phyloP scores from a whole-genome alignment of 805 yeast genomes.

The Maudiozyma turicensis region DNA sequence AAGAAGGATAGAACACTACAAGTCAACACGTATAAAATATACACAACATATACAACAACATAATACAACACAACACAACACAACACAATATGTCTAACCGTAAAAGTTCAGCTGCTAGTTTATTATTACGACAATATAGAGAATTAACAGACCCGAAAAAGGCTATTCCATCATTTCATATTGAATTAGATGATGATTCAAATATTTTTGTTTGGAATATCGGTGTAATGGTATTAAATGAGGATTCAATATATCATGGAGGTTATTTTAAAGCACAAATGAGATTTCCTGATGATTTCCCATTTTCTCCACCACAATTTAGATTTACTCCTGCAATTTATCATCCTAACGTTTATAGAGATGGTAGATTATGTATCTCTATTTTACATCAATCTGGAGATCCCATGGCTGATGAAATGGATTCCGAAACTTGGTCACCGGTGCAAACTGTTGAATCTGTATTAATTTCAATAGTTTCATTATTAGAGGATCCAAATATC shows the following conservation, averaged over 20 bases:
- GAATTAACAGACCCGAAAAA: constrained; percentile 90
- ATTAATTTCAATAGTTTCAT: constrained; percentile 78
- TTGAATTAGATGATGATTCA: constrained; percentile 50
- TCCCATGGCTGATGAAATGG: constrained; percentile 82
- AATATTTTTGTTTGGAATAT: constrained; percentile 66
- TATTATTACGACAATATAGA: constrained; percentile 84
- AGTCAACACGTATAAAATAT: not conserved
- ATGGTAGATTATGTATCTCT: constrained; percentile 87
- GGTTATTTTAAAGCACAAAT: constrained; percentile 92
- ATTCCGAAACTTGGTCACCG: constrained; percentile 89
- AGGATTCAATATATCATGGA: constrained; percentile 86
- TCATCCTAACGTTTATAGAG: constrained; percentile 92
- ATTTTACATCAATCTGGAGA: constrained; percentile 89
- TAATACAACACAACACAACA: not conserved
- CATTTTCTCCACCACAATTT: constrained; percentile 86
- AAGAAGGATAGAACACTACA: no score
- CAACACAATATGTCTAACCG: constrained; percentile 21
- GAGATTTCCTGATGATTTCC: constrained; percentile 87
- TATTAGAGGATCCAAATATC: constrained; percentile 88
- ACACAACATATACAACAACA: not conserved
- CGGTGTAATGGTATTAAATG: constrained; percentile 84
- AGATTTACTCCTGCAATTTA: constrained; percentile 87
- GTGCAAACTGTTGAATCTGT: constrained; percentile 90
- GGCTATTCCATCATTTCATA: constrained; percentile 63
- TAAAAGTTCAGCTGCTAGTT: constrained; percentile 60